These are phyloP conservation scores for Nicotiana paniculata DNA, from an alignment of 257 asterid species.

Conservation along the genomic window DNA sequence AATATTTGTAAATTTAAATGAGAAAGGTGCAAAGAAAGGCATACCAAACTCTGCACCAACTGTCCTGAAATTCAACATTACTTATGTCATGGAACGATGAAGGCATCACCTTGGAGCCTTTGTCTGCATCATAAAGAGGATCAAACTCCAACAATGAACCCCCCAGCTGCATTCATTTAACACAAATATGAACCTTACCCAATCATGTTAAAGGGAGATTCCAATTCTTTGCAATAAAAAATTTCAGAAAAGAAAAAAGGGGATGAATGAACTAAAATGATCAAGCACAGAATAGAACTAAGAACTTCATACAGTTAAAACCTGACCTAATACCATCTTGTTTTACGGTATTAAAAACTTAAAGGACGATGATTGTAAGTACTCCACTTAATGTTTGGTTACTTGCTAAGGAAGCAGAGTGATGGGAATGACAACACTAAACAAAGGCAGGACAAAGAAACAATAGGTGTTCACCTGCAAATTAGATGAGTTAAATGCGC, in stretches of 20 bases:
- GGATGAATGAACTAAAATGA: neutral
- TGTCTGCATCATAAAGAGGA: constrained; percentile 81
- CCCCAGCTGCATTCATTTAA: constrained; percentile 46
- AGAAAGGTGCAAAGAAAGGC: neutral
- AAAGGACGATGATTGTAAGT: neutral
- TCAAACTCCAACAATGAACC: constrained; percentile 69
- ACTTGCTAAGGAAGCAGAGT: neutral
- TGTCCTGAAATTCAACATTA: constrained; percentile 90
- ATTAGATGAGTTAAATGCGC: constrained; percentile 80
- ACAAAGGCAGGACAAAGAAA: neutral
- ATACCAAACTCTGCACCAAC: constrained; percentile 93
- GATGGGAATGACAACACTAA: neutral
- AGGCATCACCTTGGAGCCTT: constrained; percentile 81
- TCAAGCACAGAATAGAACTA: neutral
- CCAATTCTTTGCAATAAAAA: neutral
- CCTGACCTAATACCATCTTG: neutral
- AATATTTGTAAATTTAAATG: neutral
- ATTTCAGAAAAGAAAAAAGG: neutral
- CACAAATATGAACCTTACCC: neutral
- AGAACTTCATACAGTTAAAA: neutral
- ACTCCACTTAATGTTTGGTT: neutral
- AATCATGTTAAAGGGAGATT: neutral
- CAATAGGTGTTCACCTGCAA: constrained; percentile 50
- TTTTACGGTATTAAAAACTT: neutral
- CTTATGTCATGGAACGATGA: constrained; percentile 90